Evolutionary conservation across 345 rosid species (phyloP), one percentile per base, ranked within the genome.

Genomic region (Eucalyptus camaldulensis): DNA sequence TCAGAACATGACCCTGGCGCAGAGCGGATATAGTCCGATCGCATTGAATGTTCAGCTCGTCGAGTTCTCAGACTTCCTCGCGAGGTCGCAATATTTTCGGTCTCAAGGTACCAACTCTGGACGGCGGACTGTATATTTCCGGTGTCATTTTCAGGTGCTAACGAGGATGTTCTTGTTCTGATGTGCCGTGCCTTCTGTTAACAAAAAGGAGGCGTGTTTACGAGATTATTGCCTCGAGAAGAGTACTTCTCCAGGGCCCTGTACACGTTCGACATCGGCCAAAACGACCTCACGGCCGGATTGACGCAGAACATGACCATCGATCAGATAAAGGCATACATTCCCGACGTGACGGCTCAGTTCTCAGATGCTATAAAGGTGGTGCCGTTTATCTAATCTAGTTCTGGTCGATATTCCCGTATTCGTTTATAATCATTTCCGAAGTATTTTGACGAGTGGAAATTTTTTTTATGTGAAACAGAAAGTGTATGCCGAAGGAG

Each of bases 221-320:
- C 87, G 76, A 86, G 89, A 8, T 93, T 95, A 88, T 90, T 96
- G 92, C 98, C 98, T 3, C 56, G 29, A 86, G 91, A 90, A 72
- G 93, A 93, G 12, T 92, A 88, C 85, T 95, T 96, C 89, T 87
- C 91, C 19, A 80, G 47, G 49, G 97, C 93, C 2, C 87, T 95
- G 87, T 94, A 95, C 91, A 94, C 95, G 29, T 91, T 96, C 22
- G 98, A 96, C 90, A 94, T 95, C 2, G 98, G 96, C 86, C 98
- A 95, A 17, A 95, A 97, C 51, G 98, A 97, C 92, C 96, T 96
- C 62, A 92, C 94, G 1, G 88, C 96, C 86, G 96, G 96, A 33
- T 93, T 93, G 86, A 94, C 93, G 91, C 95, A 93, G 87, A 95
- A 96, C 88, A 76, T 95, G 95, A 94, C 96, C 6, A 86, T 25